Evolutionary conservation across 768 basidiomycete species (phyloP).

Genomic region (Mycena olivaceomarginata): DNA sequence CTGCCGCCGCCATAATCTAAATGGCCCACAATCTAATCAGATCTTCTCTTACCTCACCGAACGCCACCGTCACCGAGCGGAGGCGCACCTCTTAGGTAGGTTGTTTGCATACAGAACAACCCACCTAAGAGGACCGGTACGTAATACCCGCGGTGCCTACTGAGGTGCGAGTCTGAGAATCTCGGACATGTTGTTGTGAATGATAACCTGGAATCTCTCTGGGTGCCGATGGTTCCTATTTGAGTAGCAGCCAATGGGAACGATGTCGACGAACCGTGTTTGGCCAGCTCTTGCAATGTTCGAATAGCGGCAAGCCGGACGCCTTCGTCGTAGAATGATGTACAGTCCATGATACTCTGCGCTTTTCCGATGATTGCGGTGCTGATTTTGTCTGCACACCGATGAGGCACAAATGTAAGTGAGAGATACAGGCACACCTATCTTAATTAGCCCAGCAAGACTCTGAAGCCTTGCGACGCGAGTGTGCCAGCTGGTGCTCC

Average conservation of each 20-base stretch:
- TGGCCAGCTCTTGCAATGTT: neutral
- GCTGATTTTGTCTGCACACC: neutral
- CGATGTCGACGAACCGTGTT: neutral
- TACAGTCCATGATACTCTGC: neutral
- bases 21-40: too few relatives aligned
- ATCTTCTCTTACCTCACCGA: too few relatives aligned
- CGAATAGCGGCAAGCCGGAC: neutral
- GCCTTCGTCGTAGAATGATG: neutral
- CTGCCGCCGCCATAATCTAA: too few relatives aligned
- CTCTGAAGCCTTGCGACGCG: neutral
- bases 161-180: neutral
- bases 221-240: neutral
- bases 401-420: neutral
- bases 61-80: too few relatives aligned
- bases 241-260: neutral
- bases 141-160: too few relatives aligned
- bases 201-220: neutral
- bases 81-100: too few relatives aligned
- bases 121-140: too few relatives aligned
- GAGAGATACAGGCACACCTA: neutral
- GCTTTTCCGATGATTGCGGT: neutral
- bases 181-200: neutral
- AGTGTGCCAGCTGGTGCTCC: neutral
- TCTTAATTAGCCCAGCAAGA: neutral
- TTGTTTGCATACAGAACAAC: too few relatives aligned